Evolutionary conservation across 176 grass and related monocot species (phyloP).

Genomic region (Cenchrus fungigraminus): DNA sequence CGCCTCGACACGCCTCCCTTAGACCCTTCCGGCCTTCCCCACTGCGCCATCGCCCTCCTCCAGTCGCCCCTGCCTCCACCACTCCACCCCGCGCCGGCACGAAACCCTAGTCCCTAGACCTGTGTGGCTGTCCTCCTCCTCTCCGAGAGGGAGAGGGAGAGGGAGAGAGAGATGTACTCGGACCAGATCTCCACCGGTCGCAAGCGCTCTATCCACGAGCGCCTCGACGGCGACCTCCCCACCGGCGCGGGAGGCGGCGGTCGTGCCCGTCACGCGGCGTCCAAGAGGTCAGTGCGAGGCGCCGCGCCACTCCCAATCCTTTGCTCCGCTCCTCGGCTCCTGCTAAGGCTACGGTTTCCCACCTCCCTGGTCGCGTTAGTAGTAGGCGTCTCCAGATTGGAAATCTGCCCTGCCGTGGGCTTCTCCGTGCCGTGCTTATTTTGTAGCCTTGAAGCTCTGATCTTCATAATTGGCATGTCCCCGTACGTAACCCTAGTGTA

Average conservation of each 20-base stretch:
- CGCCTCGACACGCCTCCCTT: background rate
- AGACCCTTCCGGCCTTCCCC: background rate
- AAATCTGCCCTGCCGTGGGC: slow-evolving; percentile 14
- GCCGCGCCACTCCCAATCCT: background rate
- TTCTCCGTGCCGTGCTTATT: background rate
- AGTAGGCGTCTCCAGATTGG: slow-evolving; percentile 31
- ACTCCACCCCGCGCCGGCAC: background rate
- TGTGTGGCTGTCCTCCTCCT: background rate
- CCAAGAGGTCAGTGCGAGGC: slow-evolving; percentile 54
- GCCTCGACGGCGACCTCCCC: slow-evolving; percentile 48
- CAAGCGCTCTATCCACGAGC: slow-evolving; percentile 66
- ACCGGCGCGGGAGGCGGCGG: slow-evolving; percentile 29
- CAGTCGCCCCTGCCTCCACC: background rate
- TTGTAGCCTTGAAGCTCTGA: background rate
- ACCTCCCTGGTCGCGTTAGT: background rate
- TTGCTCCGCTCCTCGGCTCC: background rate
- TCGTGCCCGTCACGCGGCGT: slow-evolving; percentile 32
- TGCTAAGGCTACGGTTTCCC: background rate
- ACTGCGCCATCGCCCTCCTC: background rate
- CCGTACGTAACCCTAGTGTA: background rate
- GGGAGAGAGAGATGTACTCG: slow-evolving; percentile 49
- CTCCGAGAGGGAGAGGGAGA: background rate
- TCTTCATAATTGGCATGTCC: background rate
- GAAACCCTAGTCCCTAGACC: slow-evolving; percentile 63
- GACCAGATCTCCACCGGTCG: slow-evolving; percentile 61